phyloP scores from a whole-genome alignment of 768 basidiomycete species.

The Polyporus arcularius region DNA sequence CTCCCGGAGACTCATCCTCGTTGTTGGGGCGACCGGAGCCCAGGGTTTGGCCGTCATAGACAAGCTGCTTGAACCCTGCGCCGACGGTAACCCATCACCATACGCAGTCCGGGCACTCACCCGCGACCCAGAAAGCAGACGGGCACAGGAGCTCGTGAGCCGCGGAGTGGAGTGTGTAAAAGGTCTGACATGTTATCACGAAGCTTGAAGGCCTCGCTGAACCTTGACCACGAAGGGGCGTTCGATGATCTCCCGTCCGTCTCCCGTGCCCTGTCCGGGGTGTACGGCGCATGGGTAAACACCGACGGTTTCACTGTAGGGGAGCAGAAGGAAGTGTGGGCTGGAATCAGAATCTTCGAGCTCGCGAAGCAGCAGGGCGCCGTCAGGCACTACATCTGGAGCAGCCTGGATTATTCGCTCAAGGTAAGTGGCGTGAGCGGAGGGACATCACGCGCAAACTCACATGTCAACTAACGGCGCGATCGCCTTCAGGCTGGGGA shows the following conservation, averaged over 20 bases:
- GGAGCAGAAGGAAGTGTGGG: constrained; percentile 40
- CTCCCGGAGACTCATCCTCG: constrained; percentile 35
- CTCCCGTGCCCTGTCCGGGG: constrained; percentile 34
- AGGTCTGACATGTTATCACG: constrained; percentile 22
- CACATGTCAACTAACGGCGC: constrained; percentile 6
- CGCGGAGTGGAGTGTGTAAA: constrained; percentile 39
- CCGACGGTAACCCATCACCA: constrained; percentile 41
- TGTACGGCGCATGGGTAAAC: constrained; percentile 41
- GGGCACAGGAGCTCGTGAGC: constrained; percentile 37
- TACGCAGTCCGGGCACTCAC: constrained; percentile 44
- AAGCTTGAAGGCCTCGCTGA: not conserved
- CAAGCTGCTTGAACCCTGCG: constrained; percentile 36
- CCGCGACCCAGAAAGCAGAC: constrained; percentile 33
- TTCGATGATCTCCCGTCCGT: constrained; percentile 32
- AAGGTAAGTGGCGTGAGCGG: constrained; percentile 33
- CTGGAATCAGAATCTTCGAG: constrained; percentile 44
- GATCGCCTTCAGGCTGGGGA: constrained; percentile 7
- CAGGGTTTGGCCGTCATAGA: constrained; percentile 43
- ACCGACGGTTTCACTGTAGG: constrained; percentile 39
- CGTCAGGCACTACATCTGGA: constrained; percentile 43
- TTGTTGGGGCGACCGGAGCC: constrained; percentile 48
- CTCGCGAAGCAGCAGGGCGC: constrained; percentile 35
- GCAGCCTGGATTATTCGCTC: constrained; percentile 39
- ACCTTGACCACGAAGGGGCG: not conserved
- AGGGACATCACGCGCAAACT: not conserved